phyloP scores from a whole-genome alignment of 2,329 filamentous ascomycete genomes.

The Tolypocladium tundrense region DNA sequence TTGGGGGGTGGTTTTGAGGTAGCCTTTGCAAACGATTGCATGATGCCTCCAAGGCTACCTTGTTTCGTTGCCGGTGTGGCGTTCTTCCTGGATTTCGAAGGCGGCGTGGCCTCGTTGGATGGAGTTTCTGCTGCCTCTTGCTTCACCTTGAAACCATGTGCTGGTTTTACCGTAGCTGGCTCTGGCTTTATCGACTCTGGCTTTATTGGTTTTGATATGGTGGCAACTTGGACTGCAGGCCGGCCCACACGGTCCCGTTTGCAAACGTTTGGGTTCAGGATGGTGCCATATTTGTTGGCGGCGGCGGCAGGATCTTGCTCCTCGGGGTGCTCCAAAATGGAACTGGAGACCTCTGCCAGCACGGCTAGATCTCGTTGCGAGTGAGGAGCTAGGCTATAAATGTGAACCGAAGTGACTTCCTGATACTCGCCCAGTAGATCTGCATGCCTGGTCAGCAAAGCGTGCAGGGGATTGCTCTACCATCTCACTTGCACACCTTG shows the following conservation, averaged over 20 bases:
- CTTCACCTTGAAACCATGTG: constrained; percentile 14
- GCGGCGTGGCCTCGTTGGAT: constrained; percentile 12
- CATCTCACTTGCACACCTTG: constrained; percentile 37
- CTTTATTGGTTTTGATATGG: constrained; percentile 16
- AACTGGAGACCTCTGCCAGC: constrained; percentile 58
- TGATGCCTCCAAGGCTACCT: constrained; percentile 52
- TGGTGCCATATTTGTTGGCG: constrained; percentile 59
- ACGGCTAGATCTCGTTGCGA: constrained; percentile 59
- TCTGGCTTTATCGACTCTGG: constrained; percentile 25
- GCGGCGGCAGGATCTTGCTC: constrained; percentile 49
- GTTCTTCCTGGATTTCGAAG: constrained; percentile 21
- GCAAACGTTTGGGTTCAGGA: constrained; percentile 60
- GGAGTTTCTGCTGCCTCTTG: constrained; percentile 16
- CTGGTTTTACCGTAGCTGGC: constrained; percentile 6
- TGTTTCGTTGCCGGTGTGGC: constrained; percentile 37
- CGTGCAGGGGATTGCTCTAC: background rate
- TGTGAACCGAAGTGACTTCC: constrained; percentile 66
- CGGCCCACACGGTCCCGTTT: constrained; percentile 33
- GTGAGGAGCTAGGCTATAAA: constrained; percentile 74
- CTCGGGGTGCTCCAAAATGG: constrained; percentile 45
- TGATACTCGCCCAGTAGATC: constrained; percentile 59
- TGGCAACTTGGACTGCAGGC: constrained; percentile 13
- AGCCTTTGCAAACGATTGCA: constrained; percentile 68
- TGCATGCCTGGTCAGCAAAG: constrained; percentile 21
- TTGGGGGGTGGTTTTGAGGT: constrained; percentile 25